These are phyloP conservation scores for Singerocomus inundabilis DNA, from an alignment of 1,284 basidiomycete species.

Conservation along the genomic window DNA sequence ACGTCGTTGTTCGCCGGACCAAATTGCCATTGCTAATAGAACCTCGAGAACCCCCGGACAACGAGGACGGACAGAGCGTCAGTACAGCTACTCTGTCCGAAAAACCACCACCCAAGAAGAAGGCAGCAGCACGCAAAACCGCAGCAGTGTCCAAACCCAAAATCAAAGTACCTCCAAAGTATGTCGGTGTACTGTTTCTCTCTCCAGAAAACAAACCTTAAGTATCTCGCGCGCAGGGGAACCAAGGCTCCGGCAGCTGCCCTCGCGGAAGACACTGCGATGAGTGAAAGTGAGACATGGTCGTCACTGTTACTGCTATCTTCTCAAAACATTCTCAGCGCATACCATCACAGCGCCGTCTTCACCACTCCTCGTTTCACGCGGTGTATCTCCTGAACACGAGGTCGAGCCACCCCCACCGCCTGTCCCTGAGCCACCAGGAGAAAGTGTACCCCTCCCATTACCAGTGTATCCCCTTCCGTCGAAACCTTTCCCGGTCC, in stretches of 20 bases:
- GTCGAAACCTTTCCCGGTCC: conserved; percentile 74
- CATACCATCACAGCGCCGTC: conserved; percentile 45
- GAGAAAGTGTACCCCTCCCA: conserved; percentile 61
- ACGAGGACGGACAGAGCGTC: conserved; percentile 26
- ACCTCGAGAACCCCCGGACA: conserved; percentile 29
- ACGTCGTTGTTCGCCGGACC: conserved; percentile 15
- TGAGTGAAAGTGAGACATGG: conserved; percentile 43
- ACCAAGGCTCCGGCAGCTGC: conserved; percentile 23
- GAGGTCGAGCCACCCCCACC: conserved; percentile 29
- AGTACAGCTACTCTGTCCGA: conserved; percentile 19
- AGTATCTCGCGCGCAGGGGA: conserved; percentile 10
- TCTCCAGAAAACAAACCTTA: conserved; percentile 1
- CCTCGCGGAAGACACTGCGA: conserved; percentile 33
- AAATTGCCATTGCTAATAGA: conserved; percentile 30
- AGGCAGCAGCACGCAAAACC: conserved; percentile 38
- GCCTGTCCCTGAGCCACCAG: conserved; percentile 44
- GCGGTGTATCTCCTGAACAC: conserved; percentile 26
- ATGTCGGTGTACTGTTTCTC: conserved; percentile 11
- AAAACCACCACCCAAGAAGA: conserved; percentile 39
- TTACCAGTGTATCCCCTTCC: conserved; percentile 73
- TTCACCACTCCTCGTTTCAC: conserved; percentile 40
- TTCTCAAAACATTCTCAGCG: conserved; percentile 26
- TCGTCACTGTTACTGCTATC: not conserved
- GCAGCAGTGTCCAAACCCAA: conserved; percentile 36
- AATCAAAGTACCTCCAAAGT: conserved; percentile 43